Conservation (phyloP, 192 early-diverging fungal genomes). For the Entrophospora sp. region DNA sequence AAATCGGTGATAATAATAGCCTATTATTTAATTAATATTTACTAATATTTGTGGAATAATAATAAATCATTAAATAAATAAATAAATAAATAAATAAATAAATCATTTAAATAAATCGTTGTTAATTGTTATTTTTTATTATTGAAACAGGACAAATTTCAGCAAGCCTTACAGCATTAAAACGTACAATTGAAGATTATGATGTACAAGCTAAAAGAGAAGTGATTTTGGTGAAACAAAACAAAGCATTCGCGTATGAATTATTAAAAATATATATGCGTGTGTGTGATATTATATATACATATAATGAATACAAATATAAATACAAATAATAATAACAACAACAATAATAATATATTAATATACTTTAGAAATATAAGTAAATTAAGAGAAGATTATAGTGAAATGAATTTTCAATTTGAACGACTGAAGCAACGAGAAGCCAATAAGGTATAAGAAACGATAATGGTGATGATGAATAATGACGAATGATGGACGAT, state of each 20-base stretch:
- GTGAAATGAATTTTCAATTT: conserved; percentile 36
- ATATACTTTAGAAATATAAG: conserved; percentile 36
- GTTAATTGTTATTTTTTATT: neutral
- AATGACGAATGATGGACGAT: too few species aligned
- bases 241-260: conserved; percentile 43
- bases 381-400: conserved; percentile 45
- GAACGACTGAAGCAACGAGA: conserved; percentile 39
- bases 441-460: conserved; percentile 27
- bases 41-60: too few species aligned
- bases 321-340: too few species aligned
- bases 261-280: too few species aligned
- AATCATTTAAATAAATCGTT: too few species aligned
- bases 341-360: too few species aligned
- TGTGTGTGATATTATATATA: too few species aligned
- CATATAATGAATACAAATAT: too few species aligned
- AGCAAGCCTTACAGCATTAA: conserved; percentile 37
- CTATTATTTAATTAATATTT: too few species aligned
- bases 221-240: conserved; percentile 44
- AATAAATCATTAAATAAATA: too few species aligned
- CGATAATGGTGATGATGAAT: neutral
- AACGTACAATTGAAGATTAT: conserved; percentile 51
- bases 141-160: conserved; percentile 44
- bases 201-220: conserved; percentile 47
- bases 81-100: too few species aligned
- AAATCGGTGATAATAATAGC: too few species aligned